A percentile compares a stretch with the other conserved stretches of the same genome.
Conservation (phyloP, 768 basidiomycete genomes). For the Tephrocybe rancida region DNA sequence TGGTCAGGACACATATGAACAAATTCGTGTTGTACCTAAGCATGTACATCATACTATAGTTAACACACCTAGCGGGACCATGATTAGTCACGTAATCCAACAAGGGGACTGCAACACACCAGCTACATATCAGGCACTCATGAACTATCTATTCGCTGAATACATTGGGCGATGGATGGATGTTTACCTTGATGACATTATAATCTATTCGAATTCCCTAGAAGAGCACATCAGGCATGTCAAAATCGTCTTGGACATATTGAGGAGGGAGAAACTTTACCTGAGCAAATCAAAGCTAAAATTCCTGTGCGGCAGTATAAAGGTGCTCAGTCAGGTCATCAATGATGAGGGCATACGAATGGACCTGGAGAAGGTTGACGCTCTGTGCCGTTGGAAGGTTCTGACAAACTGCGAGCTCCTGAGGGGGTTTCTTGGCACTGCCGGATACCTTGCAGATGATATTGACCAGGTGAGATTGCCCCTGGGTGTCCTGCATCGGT, state of each 20-base stretch:
- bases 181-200: background rate
- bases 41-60: background rate
- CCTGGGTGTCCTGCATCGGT: background rate
- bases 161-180: background rate
- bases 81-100: background rate
- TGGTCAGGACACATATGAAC: conserved; percentile 10
- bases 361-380: background rate
- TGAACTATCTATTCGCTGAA: background rate
- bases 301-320: background rate
- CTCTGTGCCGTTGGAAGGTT: background rate
- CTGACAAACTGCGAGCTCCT: background rate
- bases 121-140: background rate
- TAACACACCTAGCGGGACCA: background rate
- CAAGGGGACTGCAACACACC: background rate
- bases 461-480: background rate
- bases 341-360: background rate
- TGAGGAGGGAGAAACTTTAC: background rate
- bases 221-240: too few species aligned
- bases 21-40: conserved; percentile 6
- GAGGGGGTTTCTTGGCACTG: background rate
- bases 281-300: background rate
- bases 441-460: background rate
- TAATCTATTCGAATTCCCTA: background rate
- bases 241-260: background rate
- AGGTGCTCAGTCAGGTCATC: background rate